phyloP scores from a whole-genome alignment of 2,329 filamentous ascomycete species.

The Ophiocordyceps camponoti-rufipedis region DNA sequence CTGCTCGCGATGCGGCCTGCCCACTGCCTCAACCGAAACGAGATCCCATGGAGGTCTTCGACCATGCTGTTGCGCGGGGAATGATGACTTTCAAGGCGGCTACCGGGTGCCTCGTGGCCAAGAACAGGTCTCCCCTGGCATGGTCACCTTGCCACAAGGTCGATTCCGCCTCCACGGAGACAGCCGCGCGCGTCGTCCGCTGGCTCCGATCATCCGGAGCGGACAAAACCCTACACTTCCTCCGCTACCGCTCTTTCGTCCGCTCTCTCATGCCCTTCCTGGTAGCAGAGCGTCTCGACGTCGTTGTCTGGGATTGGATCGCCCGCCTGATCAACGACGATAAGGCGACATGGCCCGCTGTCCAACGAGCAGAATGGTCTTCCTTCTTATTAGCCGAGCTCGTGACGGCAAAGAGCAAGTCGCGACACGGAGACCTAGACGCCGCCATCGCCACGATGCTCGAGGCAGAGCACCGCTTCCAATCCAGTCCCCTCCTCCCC shows the following conservation, averaged over 20 bases:
- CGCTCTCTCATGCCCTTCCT: constrained; percentile 27
- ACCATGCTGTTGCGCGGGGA: constrained; percentile 33
- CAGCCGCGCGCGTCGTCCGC: constrained; percentile 27
- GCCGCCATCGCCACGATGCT: constrained; percentile 28
- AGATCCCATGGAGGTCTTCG: constrained; percentile 36
- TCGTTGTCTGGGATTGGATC: constrained; percentile 34
- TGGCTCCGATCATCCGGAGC: constrained; percentile 35
- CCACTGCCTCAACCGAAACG: constrained; percentile 7
- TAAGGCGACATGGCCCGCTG: constrained; percentile 5
- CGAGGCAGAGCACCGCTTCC: constrained; percentile 24
- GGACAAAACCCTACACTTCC: constrained; percentile 26
- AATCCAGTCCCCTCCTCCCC: constrained; percentile 15
- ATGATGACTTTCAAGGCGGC: constrained; percentile 37
- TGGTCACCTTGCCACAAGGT: constrained; percentile 3
- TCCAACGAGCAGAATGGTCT: constrained; percentile 9
- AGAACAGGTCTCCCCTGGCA: constrained; percentile 20
- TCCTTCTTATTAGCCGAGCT: constrained; percentile 20
- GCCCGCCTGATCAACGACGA: constrained; percentile 17
- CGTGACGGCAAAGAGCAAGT: constrained; percentile 22
- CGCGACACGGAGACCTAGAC: constrained; percentile 24
- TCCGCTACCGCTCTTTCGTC: constrained; percentile 20
- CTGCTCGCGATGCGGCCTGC: constrained; percentile 4
- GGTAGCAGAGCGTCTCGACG: constrained; percentile 31
- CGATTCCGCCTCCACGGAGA: constrained; percentile 22
- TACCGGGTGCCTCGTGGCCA: constrained; percentile 31